Percentiles rank a stretch among this genome's conserved stretches.
These are phyloP conservation scores for Fusarium xyrophilum DNA, from an alignment of 2,329 filamentous ascomycete genomes.

Conservation along the genomic window DNA sequence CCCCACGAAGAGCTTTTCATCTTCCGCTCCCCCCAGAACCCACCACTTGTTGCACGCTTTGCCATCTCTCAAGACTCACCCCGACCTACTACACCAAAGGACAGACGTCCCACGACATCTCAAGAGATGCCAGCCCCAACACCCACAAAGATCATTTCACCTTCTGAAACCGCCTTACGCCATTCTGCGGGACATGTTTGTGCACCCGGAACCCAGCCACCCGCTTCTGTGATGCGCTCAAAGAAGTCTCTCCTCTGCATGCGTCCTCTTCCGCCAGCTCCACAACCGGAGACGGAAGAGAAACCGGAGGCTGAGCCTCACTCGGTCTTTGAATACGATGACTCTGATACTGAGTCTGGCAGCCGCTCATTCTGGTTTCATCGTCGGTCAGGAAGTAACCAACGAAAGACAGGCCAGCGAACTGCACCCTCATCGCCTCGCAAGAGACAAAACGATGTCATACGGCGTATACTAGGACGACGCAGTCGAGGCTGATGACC, in stretches of 20 bases:
- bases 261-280: conserved; percentile 34
- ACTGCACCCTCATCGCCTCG: conserved; percentile 39
- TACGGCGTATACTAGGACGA: conserved; percentile 50
- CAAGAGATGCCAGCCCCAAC: conserved; percentile 20
- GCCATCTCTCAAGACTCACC: conserved; percentile 26
- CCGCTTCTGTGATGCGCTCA: conserved; percentile 30
- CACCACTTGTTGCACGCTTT: conserved; percentile 23
- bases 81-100: conserved; percentile 28
- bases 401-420: conserved; percentile 32
- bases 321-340: conserved; percentile 60
- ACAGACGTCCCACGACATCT: conserved; percentile 17
- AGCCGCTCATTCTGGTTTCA: conserved; percentile 54
- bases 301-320: conserved; percentile 34
- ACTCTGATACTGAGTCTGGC: conserved; percentile 50
- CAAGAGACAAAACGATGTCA: conserved; percentile 47
- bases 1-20: conserved; percentile 38
- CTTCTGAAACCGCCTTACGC: conserved; percentile 35
- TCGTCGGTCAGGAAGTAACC: conserved; percentile 47
- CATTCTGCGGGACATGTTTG: conserved; percentile 36
- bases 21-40: conserved; percentile 25
- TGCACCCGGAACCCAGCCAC: conserved; percentile 21
- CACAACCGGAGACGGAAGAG: conserved; percentile 30
- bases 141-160: conserved; percentile 13
- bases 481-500: conserved; percentile 38
- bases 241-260: conserved; percentile 43